Conservation (phyloP, 192 early-diverging fungal species). For the Helicostylum pulchrum region DNA sequence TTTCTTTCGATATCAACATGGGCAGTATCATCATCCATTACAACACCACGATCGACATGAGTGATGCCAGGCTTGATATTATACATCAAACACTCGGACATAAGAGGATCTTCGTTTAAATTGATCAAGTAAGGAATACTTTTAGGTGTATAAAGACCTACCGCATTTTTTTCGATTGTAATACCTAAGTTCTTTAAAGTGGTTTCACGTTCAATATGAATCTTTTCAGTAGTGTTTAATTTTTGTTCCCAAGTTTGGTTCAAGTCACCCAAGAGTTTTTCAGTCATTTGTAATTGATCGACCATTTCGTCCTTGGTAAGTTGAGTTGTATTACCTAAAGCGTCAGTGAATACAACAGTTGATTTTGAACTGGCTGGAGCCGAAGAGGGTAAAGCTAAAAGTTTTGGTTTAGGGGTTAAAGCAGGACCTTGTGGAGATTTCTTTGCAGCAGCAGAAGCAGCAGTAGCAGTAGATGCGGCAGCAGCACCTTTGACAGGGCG, state of each 20-base stretch:
- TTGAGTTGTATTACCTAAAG: slow-evolving; percentile 37
- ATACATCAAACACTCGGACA: slow-evolving; percentile 90
- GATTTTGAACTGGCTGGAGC: slow-evolving; percentile 4
- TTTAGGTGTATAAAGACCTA: slow-evolving; percentile 76
- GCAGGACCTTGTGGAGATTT: too few relatives aligned
- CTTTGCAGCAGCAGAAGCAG: not conserved
- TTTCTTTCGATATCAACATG: slow-evolving; percentile 12
- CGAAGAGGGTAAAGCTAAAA: not conserved
- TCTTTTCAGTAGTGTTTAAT: slow-evolving; percentile 62
- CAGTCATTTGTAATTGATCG: slow-evolving; percentile 78
- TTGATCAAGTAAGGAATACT: slow-evolving; percentile 85
- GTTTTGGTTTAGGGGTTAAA: not conserved
- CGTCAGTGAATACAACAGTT: slow-evolving; percentile 41
- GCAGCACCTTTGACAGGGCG: not conserved
- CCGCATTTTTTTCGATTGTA: slow-evolving; percentile 60
- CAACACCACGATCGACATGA: slow-evolving; percentile 51
- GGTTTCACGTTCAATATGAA: slow-evolving; percentile 70
- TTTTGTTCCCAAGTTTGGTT: slow-evolving; percentile 86
- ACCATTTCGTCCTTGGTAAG: slow-evolving; percentile 54
- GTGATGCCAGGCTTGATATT: slow-evolving; percentile 75
- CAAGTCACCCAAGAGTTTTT: slow-evolving; percentile 84
- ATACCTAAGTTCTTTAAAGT: slow-evolving; percentile 80
- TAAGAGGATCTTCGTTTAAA: slow-evolving; percentile 83
- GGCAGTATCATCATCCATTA: slow-evolving; percentile 2
- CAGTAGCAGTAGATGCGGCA: not conserved